Percentiles rank a stretch among this genome's conserved stretches.
Conservation (phyloP, 768 basidiomycete genomes). For the Ramaria sp. region DNA sequence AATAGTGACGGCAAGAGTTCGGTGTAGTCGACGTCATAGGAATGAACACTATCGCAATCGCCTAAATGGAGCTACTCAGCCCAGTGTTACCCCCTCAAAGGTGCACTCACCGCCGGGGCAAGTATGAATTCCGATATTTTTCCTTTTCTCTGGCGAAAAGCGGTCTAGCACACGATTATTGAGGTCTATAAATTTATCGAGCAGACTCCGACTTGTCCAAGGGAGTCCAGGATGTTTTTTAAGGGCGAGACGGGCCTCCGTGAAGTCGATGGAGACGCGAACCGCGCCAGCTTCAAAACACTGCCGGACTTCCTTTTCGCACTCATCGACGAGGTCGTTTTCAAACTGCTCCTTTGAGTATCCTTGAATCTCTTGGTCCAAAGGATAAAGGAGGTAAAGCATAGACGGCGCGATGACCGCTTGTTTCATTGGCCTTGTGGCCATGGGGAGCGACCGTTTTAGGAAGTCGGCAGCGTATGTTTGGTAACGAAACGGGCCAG, state of each 20-base stretch:
- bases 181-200: conserved; percentile 1
- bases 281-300: conserved; percentile 1
- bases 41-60: conserved; percentile 1
- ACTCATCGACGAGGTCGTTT: not conserved
- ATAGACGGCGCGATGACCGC: conserved; percentile 5
- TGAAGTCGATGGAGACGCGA: conserved; percentile 5
- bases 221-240: not conserved
- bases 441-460: not conserved
- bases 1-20: not conserved
- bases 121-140: conserved; percentile 4
- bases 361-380: not conserved
- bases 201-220: not conserved
- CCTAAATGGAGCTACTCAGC: not conserved
- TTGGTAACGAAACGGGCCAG: conserved; percentile 4
- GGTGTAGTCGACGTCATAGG: not conserved
- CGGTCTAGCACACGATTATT: conserved; percentile 2
- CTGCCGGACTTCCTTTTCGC: not conserved
- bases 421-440: conserved; percentile 4
- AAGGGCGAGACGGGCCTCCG: conserved; percentile 2
- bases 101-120: conserved; percentile 1
- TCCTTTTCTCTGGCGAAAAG: not conserved
- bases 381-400: conserved; percentile 3
- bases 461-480: conserved; percentile 1
- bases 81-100: not conserved
- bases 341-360: conserved; percentile 4